A percentile compares a stretch with the other conserved stretches of the same genome.
Conservation (phyloP, 176 grass and related monocot species). For the Lolium rigidum region DNA sequence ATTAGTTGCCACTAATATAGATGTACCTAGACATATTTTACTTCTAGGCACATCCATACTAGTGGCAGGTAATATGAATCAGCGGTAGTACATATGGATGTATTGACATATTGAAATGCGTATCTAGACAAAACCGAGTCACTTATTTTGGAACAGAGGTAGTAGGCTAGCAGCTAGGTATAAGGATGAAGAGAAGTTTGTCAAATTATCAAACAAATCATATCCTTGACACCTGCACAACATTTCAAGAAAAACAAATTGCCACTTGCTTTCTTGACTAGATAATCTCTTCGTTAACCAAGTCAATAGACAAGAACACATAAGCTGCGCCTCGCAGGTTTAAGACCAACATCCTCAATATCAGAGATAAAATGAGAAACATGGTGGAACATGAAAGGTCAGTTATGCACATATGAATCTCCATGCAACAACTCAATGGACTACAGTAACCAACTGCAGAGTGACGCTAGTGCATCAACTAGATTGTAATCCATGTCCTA, state of each 20-base stretch:
- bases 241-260: conserved; percentile 24
- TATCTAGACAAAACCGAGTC: no score
- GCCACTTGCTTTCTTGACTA: conserved; percentile 20
- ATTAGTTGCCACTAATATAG: no score
- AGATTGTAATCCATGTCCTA: conserved; percentile 18
- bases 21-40: no score
- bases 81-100: no score
- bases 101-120: no score
- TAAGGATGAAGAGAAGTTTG: not conserved
- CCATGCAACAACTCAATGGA: conserved; percentile 20
- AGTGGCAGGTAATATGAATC: no score
- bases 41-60: no score
- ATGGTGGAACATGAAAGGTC: not conserved
- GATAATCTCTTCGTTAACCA: conserved; percentile 36
- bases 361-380: not conserved
- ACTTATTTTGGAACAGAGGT: no score
- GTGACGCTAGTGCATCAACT: conserved; percentile 16
- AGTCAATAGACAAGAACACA: conserved; percentile 28
- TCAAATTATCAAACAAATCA: conserved; percentile 43
- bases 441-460: conserved; percentile 22
- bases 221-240: conserved; percentile 22
- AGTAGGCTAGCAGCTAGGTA: not conserved
- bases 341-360: not conserved
- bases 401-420: conserved; percentile 53
- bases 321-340: not conserved